Evolutionary conservation across 108 stramenopile genomes (phyloP).

Genomic region (Pseudonitzschia multiseries): DNA sequence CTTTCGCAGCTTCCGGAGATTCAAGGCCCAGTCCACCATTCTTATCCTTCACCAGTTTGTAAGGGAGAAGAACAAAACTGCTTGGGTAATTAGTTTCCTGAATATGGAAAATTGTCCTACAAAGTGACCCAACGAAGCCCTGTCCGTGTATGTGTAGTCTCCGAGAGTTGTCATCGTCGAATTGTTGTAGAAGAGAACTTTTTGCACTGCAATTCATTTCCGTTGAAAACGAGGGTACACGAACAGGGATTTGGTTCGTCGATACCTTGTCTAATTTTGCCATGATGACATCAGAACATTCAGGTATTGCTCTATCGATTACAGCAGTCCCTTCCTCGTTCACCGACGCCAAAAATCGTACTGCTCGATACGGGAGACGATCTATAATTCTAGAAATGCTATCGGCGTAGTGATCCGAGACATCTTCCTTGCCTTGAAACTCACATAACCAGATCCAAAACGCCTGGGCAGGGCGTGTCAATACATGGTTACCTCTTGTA

Average conservation of each 20-base stretch:
- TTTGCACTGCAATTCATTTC: not conserved
- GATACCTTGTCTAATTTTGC: constrained; percentile 26
- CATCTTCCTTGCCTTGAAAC: constrained; percentile 26
- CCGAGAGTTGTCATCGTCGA: constrained; percentile 21
- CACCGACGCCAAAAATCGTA: constrained; percentile 29
- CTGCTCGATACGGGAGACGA: constrained; percentile 18
- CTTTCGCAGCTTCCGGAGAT: constrained; percentile 29
- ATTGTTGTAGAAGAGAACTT: constrained; percentile 18
- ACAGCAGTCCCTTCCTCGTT: constrained; percentile 29
- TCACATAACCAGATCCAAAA: constrained; percentile 62
- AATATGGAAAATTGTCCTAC: constrained; percentile 47
- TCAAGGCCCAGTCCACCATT: constrained; percentile 43
- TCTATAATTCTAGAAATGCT: constrained; percentile 41
- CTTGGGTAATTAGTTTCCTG: constrained; percentile 37
- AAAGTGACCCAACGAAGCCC: constrained; percentile 38
- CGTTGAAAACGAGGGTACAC: constrained; percentile 2
- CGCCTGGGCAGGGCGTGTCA: constrained; percentile 16
- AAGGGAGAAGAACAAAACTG: constrained; percentile 56
- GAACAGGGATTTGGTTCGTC: constrained; percentile 18
- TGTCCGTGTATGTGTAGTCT: constrained; percentile 20
- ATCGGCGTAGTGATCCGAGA: constrained; percentile 29
- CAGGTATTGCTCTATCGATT: constrained; percentile 29
- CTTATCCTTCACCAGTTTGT: constrained; percentile 38
- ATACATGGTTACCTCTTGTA: not conserved
- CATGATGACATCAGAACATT: constrained; percentile 29